phyloP scores from a whole-genome alignment of 495 filamentous ascomycete species.

The Hypoxylon trugodes region DNA sequence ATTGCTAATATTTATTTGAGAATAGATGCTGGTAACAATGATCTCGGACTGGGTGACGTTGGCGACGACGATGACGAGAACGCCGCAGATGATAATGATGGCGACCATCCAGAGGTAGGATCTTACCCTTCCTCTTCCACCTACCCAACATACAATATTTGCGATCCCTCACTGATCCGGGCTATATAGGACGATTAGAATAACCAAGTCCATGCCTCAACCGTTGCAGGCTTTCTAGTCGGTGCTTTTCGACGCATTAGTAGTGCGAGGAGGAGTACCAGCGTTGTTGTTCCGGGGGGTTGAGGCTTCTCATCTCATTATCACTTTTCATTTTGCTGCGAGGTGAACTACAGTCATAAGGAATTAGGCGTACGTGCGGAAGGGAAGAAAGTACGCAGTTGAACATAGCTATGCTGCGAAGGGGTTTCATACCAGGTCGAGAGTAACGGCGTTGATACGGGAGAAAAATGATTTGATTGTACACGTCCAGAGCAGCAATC shows the following conservation, averaged over 20 bases:
- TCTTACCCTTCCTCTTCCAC: not conserved
- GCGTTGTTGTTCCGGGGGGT: conserved; percentile 6
- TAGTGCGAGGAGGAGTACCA: conserved; percentile 9
- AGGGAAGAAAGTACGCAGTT: not conserved
- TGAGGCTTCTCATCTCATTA: not conserved
- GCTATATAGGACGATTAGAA: conserved; percentile 43
- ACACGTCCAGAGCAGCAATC: conserved; percentile 10
- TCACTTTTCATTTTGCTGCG: no score
- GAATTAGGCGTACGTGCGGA: not conserved
- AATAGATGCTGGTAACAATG: conserved; percentile 25
- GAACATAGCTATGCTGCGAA: no score
- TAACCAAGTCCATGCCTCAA: conserved; percentile 19
- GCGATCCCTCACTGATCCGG: conserved; percentile 37
- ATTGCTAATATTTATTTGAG: conserved; percentile 8
- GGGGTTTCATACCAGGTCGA: conserved; percentile 24
- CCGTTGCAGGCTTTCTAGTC: conserved; percentile 35
- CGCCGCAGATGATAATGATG: conserved; percentile 7
- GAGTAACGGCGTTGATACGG: conserved; percentile 31
- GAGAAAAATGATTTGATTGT: conserved; percentile 19
- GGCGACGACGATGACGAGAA: conserved; percentile 16
- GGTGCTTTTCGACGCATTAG: conserved; percentile 34
- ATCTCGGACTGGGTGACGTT: conserved; percentile 32
- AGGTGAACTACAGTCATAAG: no score
- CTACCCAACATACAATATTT: not conserved
- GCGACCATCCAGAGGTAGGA: conserved; percentile 21